Evolutionary conservation across 768 basidiomycete genomes (phyloP).

Genomic region (Butyriboletus loyo): DNA sequence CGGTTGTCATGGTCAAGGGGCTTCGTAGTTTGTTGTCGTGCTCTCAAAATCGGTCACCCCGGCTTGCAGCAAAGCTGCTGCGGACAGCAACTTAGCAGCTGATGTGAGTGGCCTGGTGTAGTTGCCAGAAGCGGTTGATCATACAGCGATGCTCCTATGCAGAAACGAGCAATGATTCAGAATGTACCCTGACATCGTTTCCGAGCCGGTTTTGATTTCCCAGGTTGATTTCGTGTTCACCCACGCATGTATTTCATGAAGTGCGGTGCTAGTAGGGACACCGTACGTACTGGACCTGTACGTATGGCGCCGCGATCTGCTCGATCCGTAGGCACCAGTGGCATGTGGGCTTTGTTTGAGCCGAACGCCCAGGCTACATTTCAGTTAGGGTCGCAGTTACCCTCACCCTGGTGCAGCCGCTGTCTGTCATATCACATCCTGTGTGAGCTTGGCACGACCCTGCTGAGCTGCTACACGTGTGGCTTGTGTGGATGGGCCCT

Average conservation of each 20-base stretch:
- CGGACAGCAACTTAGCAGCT: constrained; percentile 42
- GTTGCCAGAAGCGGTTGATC: constrained; percentile 61
- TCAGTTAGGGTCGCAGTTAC: neutral
- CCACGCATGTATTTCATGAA: neutral
- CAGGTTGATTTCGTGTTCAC: neutral
- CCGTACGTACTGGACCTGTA: too few species aligned
- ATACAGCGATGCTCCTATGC: constrained; percentile 47
- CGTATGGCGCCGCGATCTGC: too few species aligned
- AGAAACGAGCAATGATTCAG: neutral
- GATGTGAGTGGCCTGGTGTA: constrained; percentile 53
- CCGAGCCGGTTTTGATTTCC: neutral
- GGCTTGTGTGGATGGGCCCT: too few species aligned
- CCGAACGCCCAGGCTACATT: neutral
- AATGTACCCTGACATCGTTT: neutral
- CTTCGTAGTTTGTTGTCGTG: constrained; percentile 51
- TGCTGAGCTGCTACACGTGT: neutral
- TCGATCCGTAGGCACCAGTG: too few species aligned
- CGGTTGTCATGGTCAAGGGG: constrained; percentile 1
- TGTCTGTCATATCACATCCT: too few species aligned
- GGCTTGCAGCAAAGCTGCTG: constrained; percentile 51
- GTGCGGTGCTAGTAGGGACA: constrained; percentile 1
- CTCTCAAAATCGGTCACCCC: constrained; percentile 80
- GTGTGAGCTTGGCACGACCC: neutral
- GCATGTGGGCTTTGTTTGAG: neutral
- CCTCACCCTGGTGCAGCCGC: too few species aligned